Evolutionary conservation across 1,139 yeast genomes (phyloP).

Genomic region (Zygosaccharomyces sapae): DNA sequence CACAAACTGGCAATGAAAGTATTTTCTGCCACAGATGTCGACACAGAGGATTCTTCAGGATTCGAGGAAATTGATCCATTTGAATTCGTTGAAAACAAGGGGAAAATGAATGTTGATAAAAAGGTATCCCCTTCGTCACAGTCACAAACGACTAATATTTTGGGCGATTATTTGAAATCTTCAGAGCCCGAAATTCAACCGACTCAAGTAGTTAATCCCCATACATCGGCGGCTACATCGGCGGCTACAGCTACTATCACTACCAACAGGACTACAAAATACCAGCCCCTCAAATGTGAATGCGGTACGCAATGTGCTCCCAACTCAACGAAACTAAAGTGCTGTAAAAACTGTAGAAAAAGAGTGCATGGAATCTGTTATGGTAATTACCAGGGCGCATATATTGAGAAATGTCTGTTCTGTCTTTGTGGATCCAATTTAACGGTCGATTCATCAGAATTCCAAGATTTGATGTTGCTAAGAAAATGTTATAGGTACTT

Average conservation of each 20-base stretch:
- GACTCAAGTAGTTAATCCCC: constrained; percentile 29
- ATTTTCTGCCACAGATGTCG: constrained; percentile 23
- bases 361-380: constrained; percentile 36
- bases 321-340: constrained; percentile 13
- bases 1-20: constrained; percentile 30
- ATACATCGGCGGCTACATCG: not conserved
- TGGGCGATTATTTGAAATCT: constrained; percentile 31
- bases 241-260: not conserved
- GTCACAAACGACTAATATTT: constrained; percentile 33
- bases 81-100: constrained; percentile 18
- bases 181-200: constrained; percentile 29
- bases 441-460: constrained; percentile 18
- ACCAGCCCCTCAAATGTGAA: constrained; percentile 28
- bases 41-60: constrained; percentile 11
- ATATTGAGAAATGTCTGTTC: constrained; percentile 26
- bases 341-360: constrained; percentile 32
- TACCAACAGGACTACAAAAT: not conserved
- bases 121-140: constrained; percentile 7
- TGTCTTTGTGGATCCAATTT: constrained; percentile 30
- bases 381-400: constrained; percentile 21
- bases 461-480: constrained; percentile 29
- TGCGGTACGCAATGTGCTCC: constrained; percentile 28
- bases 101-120: constrained; percentile 5
- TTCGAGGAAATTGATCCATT: constrained; percentile 35
- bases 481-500: constrained; percentile 32